Base-by-base conservation (phyloP, 2,329 filamentous ascomycete genomes). In the Claviceps paspali region DNA sequence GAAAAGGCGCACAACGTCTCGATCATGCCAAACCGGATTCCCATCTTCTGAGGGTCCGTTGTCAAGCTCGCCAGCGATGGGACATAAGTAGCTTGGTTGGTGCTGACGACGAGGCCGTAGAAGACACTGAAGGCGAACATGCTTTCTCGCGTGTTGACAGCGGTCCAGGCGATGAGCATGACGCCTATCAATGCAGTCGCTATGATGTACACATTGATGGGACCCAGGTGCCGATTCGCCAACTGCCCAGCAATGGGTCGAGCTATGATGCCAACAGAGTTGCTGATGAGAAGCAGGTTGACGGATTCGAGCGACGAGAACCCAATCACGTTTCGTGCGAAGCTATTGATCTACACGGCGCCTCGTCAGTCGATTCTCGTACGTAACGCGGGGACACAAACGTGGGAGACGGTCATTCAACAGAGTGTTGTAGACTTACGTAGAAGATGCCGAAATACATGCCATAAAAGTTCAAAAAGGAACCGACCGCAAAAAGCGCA, bases 91-190 rank as follows among this genome's bases (percentile, higher is more conserved):
- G 35, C 19, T 24, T 36, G 35, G 11, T 17, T 36, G 12, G 35
- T 56, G 24, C 63, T 62, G 36, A 60, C 60, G 35, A 53, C 49
- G n/a, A 68, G 39, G 7, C 65, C 65, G 36, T 64, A 64, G 32
- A 64, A 52, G 23, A 58, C 55, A 27, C 56, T 56, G 47, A 66
- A 68, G 27, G 52, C 46, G 43, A 64, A 65, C 56, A 65, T 63
- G 40, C 55, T 57, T 3, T 50, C 41, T 3, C 45, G 45, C 9
- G 48, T 52, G n/a, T 42, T 47, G 2, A 79, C 68, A 0, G 61
- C 65, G 2, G 65, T 63, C 76, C 76, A 80, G 36, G 55, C 59
- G 45, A 66, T 75, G 24, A 73, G 52, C 40, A 72, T 55, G 11
- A 67, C 50, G 1, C 61, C 60, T 3, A 68, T 58, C 4, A 62